Evolutionary conservation across 208 protist genomes (phyloP).

Genomic region (Trypanosoma congolense): DNA sequence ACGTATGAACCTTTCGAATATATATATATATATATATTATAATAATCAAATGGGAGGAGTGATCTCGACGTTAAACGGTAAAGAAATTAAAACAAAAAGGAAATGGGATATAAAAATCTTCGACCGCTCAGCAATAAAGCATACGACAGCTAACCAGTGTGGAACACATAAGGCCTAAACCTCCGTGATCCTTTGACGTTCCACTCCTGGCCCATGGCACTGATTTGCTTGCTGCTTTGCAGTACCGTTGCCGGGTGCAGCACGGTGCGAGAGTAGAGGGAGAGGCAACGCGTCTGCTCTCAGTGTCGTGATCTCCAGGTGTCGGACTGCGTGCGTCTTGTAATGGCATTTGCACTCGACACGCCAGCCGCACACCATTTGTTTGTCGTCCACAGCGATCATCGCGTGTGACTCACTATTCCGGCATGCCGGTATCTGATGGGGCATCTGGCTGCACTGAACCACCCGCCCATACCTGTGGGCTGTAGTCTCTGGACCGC

Average conservation of each 20-base stretch:
- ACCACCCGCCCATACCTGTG: not conserved
- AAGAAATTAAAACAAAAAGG: too few relatives aligned
- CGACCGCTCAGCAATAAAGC: too few relatives aligned
- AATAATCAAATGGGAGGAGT: too few relatives aligned
- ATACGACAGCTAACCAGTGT: too few relatives aligned
- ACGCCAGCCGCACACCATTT: not conserved
- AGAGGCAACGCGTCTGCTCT: not conserved
- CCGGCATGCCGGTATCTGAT: not conserved
- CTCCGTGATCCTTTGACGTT: not conserved
- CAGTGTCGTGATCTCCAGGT: not conserved
- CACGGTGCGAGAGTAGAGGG: not conserved
- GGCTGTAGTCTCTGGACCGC: not conserved
- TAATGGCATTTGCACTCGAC: not conserved
- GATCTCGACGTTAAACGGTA: too few relatives aligned
- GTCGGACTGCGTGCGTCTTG: not conserved
- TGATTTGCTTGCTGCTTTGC: not conserved
- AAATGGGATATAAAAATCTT: too few relatives aligned
- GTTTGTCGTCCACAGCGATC: not conserved
- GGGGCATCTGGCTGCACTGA: not conserved
- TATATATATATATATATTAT: too few relatives aligned
- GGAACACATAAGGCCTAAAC: too few relatives aligned
- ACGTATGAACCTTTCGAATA: too few relatives aligned
- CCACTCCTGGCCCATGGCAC: not conserved
- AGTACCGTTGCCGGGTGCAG: not conserved
- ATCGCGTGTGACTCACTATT: not conserved